A percentile compares a stretch with the other conserved stretches of the same genome.
Evolutionary conservation across 345 rosid genomes (phyloP).

Genomic region (Hypericum perforatum): DNA sequence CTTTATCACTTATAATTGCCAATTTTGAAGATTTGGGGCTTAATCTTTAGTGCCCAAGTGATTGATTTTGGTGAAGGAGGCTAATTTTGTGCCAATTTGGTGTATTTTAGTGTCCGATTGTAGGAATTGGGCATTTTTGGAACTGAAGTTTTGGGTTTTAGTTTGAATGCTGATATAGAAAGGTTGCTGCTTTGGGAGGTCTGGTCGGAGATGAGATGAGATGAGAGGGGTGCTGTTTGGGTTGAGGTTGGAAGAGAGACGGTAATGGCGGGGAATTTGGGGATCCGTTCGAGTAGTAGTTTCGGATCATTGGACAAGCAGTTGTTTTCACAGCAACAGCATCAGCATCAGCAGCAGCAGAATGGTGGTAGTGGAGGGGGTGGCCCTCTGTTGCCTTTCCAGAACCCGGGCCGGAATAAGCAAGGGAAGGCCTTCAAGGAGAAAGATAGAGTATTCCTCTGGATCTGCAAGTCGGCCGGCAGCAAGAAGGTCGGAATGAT

Average conservation of each 20-base stretch:
- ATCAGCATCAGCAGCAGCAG: conserved; percentile 19
- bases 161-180: no score
- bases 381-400: not conserved
- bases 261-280: conserved; percentile 13
- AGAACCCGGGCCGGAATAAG: not conserved
- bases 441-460: conserved; percentile 49
- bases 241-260: conserved; percentile 16
- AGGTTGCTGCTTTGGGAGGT: not conserved
- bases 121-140: no score
- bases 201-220: conserved; percentile 14
- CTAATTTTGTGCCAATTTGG: no score
- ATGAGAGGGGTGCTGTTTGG: conserved; percentile 14
- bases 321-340: conserved; percentile 24
- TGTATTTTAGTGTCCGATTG: no score
- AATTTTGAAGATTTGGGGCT: no score
- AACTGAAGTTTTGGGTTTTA: no score
- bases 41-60: no score
- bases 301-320: conserved; percentile 23
- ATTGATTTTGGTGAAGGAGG: no score
- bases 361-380: conserved; percentile 19
- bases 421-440: conserved; percentile 51
- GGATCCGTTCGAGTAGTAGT: conserved; percentile 17
- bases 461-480: conserved; percentile 42
- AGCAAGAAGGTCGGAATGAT: conserved; percentile 60
- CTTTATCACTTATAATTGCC: no score